Percentiles rank a stretch among this genome's conserved stretches.
Conservation (phyloP, 2,329 filamentous ascomycete genomes). For the Cercospora zeae-maydis region DNA sequence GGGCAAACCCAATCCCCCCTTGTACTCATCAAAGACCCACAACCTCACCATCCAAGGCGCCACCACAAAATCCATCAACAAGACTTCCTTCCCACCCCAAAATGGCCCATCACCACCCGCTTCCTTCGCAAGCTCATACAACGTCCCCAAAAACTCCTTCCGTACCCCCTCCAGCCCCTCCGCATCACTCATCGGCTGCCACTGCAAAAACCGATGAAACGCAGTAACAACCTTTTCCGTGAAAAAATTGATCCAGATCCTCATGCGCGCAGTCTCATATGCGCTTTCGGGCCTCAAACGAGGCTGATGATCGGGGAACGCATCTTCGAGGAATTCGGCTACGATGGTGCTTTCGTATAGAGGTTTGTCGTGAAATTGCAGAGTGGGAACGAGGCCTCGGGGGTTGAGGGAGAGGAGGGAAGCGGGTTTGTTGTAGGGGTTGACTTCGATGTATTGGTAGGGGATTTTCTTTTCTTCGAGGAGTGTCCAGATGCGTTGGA, state of each 20-base stretch:
- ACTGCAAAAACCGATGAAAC: constrained; percentile 61
- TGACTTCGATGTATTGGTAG: constrained; percentile 67
- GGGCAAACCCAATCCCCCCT: constrained; percentile 52
- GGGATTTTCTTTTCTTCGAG: constrained; percentile 69
- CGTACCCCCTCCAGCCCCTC: constrained; percentile 51
- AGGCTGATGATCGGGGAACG: constrained; percentile 52
- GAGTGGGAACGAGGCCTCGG: constrained; percentile 69
- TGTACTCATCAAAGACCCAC: constrained; percentile 74
- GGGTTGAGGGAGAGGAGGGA: constrained; percentile 70
- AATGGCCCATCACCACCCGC: constrained; percentile 62
- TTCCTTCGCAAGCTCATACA: constrained; percentile 60
- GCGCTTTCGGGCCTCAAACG: constrained; percentile 57
- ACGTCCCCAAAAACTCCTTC: constrained; percentile 54
- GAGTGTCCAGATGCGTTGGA: constrained; percentile 70
- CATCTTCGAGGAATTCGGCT: constrained; percentile 73
- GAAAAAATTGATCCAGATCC: constrained; percentile 69
- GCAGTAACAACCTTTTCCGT: constrained; percentile 63
- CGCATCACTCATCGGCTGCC: constrained; percentile 41
- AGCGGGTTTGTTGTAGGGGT: constrained; percentile 69
- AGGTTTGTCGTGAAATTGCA: constrained; percentile 53
- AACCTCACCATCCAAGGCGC: constrained; percentile 64
- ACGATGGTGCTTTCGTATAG: constrained; percentile 71
- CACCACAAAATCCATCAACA: constrained; percentile 65
- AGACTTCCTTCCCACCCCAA: constrained; percentile 63
- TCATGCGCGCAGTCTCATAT: constrained; percentile 62